phyloP scores from a whole-genome alignment of 768 basidiomycete species.

The Phanerodontia chrysosporium region DNA sequence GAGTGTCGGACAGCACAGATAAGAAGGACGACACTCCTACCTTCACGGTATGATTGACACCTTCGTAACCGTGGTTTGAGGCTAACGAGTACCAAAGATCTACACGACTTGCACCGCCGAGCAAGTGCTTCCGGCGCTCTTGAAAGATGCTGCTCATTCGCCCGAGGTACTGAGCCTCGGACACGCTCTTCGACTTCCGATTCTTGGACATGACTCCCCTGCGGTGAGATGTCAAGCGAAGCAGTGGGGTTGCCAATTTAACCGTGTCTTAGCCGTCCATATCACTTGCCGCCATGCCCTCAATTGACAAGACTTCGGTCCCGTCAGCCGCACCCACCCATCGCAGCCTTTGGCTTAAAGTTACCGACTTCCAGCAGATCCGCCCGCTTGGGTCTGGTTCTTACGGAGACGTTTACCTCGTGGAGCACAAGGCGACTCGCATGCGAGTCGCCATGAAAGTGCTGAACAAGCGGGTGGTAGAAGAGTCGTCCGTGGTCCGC shows the following conservation, averaged over 20 bases:
- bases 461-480: conserved; percentile 16
- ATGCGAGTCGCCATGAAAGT: conserved; percentile 19
- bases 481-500: neutral
- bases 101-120: neutral
- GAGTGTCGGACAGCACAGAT: neutral
- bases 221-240: no score
- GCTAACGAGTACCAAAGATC: neutral
- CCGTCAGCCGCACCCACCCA: neutral
- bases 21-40: neutral
- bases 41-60: neutral
- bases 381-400: conserved; percentile 19
- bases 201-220: no score
- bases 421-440: conserved; percentile 18
- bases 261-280: neutral
- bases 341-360: neutral
- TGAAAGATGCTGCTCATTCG: neutral
- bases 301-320: neutral
- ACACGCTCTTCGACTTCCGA: neutral
- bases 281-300: neutral
- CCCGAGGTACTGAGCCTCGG: conserved; percentile 5
- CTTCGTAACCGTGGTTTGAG: neutral
- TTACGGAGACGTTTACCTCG: conserved; percentile 21
- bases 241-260: no score
- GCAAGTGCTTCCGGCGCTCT: neutral
- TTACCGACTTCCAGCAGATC: conserved; percentile 18